Evolutionary conservation across 345 rosid genomes (phyloP).

Genomic region (Cardamine resedifolia): DNA sequence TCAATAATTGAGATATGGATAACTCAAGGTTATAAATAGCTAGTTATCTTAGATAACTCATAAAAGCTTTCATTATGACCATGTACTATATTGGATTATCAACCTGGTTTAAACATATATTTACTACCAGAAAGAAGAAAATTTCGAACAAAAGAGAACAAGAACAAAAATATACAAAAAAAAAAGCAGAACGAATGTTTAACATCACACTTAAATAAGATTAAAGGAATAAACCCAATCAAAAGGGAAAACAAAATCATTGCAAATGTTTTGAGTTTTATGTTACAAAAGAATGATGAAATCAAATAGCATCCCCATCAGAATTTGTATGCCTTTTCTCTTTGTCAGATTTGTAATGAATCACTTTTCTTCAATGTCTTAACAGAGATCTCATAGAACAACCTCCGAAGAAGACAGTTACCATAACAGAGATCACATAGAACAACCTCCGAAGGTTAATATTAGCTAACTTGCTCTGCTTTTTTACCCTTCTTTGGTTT

Average conservation of each 20-base stretch:
- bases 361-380: neutral
- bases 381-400: too few relatives aligned
- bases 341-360: neutral
- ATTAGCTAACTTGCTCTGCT: conserved; percentile 45
- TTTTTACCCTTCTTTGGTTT: conserved; percentile 64
- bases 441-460: conserved; percentile 24
- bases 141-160: neutral
- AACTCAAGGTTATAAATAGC: too few relatives aligned
- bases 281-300: conserved; percentile 27
- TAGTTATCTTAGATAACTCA: conserved; percentile 8
- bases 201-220: neutral
- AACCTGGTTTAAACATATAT: too few relatives aligned
- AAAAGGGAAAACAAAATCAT: neutral
- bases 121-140: too few relatives aligned
- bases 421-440: neutral
- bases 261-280: neutral
- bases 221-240: too few relatives aligned
- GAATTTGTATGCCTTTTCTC: neutral
- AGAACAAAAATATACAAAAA: neutral
- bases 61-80: conserved; percentile 3
- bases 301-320: neutral
- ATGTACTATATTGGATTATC: neutral
- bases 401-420: neutral
- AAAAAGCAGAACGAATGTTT: neutral
- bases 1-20: neutral